Conservation (phyloP, 2,329 filamentous ascomycete genomes). For the Penicillium frequentans region DNA sequence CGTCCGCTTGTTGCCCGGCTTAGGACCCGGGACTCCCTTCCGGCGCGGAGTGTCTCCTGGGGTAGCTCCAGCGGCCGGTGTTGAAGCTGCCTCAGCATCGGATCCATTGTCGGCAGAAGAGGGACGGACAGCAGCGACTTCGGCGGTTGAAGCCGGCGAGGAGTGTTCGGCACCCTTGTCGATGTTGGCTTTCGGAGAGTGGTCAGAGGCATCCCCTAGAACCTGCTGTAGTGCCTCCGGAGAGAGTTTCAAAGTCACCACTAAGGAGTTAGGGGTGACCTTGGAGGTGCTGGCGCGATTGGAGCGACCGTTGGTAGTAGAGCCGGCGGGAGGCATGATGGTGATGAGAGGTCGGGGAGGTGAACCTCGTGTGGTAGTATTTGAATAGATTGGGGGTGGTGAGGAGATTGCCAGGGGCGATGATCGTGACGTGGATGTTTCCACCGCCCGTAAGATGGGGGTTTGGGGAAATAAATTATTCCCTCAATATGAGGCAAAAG, state of each 20-base stretch:
- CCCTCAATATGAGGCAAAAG: conserved; percentile 35
- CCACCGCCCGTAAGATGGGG: conserved; percentile 15
- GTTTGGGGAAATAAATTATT: background rate
- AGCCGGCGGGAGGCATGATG: conserved; percentile 22
- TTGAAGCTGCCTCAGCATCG: conserved; percentile 41
- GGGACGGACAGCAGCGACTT: conserved; percentile 33
- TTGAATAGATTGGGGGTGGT: conserved; percentile 6
- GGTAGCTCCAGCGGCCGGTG: conserved; percentile 41
- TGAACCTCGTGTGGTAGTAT: conserved; percentile 1
- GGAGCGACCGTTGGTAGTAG: conserved; percentile 38
- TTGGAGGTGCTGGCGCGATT: conserved; percentile 32
- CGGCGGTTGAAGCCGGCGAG: conserved; percentile 39
- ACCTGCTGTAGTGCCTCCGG: conserved; percentile 39
- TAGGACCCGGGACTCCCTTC: conserved; percentile 71
- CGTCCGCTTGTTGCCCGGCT: conserved; percentile 62
- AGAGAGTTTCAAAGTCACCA: conserved; percentile 43
- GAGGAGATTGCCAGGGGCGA: conserved; percentile 9
- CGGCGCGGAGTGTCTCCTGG: conserved; percentile 61
- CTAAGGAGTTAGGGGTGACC: conserved; percentile 17
- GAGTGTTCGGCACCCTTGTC: conserved; percentile 31
- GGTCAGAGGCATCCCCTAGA: conserved; percentile 16
- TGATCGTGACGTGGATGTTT: conserved; percentile 27
- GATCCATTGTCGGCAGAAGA: conserved; percentile 44
- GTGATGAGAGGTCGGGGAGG: background rate
- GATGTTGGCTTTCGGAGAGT: conserved; percentile 21